Conservation (phyloP, 306 rosid genomes). For the Vicia sativa region DNA sequence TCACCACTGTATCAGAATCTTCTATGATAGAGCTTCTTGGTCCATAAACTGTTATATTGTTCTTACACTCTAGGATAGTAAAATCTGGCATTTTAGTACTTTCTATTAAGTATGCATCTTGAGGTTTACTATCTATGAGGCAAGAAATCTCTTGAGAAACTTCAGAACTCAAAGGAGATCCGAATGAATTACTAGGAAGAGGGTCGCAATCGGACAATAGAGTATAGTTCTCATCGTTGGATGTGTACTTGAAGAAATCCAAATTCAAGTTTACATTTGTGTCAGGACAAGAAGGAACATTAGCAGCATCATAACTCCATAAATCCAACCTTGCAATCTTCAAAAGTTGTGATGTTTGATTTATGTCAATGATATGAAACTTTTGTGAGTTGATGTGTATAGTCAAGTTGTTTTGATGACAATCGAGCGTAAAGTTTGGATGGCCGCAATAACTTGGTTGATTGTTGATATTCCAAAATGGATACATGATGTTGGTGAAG, state of each 20-base stretch:
- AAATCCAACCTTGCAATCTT: constrained; percentile 44
- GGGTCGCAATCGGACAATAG: constrained; percentile 38
- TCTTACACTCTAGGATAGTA: constrained; percentile 13
- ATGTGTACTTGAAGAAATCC: constrained; percentile 36
- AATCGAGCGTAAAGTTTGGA: constrained; percentile 42
- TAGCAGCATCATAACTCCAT: background rate
- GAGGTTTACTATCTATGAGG: background rate
- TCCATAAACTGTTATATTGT: constrained; percentile 22
- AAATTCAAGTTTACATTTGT: constrained; percentile 26
- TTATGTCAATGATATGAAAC: constrained; percentile 36
- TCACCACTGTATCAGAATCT: background rate
- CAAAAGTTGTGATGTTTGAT: constrained; percentile 1
- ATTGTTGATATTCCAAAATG: constrained; percentile 43
- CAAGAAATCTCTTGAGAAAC: background rate
- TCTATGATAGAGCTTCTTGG: background rate
- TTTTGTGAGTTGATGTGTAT: constrained; percentile 28
- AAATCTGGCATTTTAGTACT: background rate
- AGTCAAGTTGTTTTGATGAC: constrained; percentile 30
- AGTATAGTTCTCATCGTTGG: constrained; percentile 21
- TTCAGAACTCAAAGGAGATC: background rate
- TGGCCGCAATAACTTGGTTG: constrained; percentile 46
- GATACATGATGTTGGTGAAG: constrained; percentile 34
- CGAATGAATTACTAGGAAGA: background rate
- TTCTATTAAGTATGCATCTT: background rate
- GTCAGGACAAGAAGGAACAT: constrained; percentile 3